A percentile compares a stretch with the other conserved stretches of the same genome.
phyloP scores from a whole-genome alignment of 176 grass and related monocot genomes.

The Poa annua region DNA sequence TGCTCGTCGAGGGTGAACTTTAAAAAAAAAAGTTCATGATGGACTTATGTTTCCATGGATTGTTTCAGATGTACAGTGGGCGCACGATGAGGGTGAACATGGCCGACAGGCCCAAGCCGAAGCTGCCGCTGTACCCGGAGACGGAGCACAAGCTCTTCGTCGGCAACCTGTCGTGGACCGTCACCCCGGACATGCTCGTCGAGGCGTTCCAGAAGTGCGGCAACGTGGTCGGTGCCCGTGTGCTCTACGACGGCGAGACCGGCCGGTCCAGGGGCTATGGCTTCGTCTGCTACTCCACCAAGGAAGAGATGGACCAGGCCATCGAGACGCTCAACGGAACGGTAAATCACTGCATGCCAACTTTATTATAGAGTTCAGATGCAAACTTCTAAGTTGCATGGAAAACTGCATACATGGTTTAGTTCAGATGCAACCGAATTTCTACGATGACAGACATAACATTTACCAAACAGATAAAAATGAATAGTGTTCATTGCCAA shows the following conservation, averaged over 20 bases:
- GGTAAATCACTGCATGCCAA: slow-evolving; percentile 16
- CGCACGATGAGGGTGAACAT: slow-evolving; percentile 93
- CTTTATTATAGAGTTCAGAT: too few species aligned
- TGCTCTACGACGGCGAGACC: slow-evolving; percentile 83
- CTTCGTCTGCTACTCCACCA: slow-evolving; percentile 83
- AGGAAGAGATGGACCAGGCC: slow-evolving; percentile 88
- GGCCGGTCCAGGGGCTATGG: slow-evolving; percentile 81
- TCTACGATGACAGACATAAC: background rate
- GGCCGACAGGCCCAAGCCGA: slow-evolving; percentile 74
- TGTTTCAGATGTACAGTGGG: slow-evolving; percentile 71
- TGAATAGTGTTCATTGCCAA: background rate
- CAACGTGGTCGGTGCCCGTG: slow-evolving; percentile 71
- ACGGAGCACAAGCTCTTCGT: slow-evolving; percentile 88
- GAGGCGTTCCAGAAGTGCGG: slow-evolving; percentile 65
- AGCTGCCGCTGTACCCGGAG: slow-evolving; percentile 72
- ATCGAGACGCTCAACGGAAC: slow-evolving; percentile 69
- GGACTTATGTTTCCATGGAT: background rate
- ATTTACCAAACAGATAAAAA: background rate
- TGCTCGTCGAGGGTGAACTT: too few species aligned
- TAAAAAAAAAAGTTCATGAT: too few species aligned
- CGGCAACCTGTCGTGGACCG: slow-evolving; percentile 86
- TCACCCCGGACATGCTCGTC: slow-evolving; percentile 69
- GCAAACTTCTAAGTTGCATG: too few species aligned
- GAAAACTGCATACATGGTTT: background rate
- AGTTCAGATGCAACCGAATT: background rate